Evolutionary conservation across 306 rosid species (phyloP), one percentile per base, ranked within the genome.

Genomic region (Pueraria montana): DNA sequence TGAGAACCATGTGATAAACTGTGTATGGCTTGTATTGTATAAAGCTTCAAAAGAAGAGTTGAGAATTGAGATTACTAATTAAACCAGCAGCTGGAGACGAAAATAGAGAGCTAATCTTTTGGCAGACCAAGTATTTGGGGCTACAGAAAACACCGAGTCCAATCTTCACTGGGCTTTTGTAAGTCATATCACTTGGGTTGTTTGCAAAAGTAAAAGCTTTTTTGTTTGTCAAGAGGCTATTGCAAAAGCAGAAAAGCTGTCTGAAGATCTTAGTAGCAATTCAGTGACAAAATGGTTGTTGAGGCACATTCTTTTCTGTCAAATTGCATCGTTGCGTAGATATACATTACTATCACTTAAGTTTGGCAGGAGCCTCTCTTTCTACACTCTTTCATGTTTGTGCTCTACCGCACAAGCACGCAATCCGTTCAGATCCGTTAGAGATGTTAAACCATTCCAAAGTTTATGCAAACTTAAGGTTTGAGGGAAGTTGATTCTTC

Each of bases 1-100:
- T 92, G 87, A 86, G 91, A 84, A 93, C 92, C n/a, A 84, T 83
- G 93, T 93, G 92, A 93, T 68, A 24, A 42, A 48, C 58, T 38
- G 27, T 55, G 38, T 30, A 64, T 79, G 84, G 79, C 27, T 27
- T 69, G 40, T 58, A 43, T 74, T 78, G 78, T 82, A 65, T 66
- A 67, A 36, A 73, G 70, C 80, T 79, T 53, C 46, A 6, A 55
- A 34, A 70, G 78, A 64, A 76, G 79, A 80, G 46, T 46, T 75
- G 80, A 71, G 79, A 76, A 36, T 46, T 75, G 77, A n/a, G 63
- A 32, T 66, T 74, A 56, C 45, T 55, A 24, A 17, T 64, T 75
- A 72, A 80, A 72, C 80, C 55, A 76, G 85, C 83, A 74, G 66
- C 81, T 48, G 80, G 79, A 77, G 86, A 26, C 73, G 74, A 32